Percentiles rank a stretch among this genome's conserved stretches.
Evolutionary conservation across 2,329 filamentous ascomycete species (phyloP).

Genomic region (Penicillium sp.): DNA sequence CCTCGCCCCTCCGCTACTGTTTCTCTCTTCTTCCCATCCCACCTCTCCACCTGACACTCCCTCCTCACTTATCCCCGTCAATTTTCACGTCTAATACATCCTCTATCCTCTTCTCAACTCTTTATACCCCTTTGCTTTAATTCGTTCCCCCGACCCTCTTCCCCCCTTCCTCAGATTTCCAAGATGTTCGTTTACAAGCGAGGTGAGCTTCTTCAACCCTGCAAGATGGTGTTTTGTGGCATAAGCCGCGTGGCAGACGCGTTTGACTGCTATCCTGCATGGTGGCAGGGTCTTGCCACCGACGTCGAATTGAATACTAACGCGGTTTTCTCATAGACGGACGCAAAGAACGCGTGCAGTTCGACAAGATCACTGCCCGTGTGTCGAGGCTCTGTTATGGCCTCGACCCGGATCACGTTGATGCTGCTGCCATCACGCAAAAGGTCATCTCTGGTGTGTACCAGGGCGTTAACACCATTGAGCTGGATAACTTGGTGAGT

Average conservation of each 20-base stretch:
- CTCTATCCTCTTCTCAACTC: conserved; percentile 19
- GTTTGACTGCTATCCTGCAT: conserved; percentile 3
- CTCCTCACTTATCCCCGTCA: conserved; percentile 20
- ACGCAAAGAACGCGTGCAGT: conserved; percentile 99
- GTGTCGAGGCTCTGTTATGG: conserved; percentile 98
- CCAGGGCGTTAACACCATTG: conserved; percentile 93
- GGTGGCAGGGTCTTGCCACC: conserved; percentile 23
- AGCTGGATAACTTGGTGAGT: conserved; percentile 93
- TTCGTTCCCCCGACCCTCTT: conserved; percentile 15
- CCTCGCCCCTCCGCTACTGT: conserved; percentile 25
- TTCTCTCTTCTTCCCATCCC: conserved; percentile 17
- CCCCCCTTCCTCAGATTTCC: conserved; percentile 19
- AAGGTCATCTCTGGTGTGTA: conserved; percentile 99
- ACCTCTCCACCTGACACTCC: conserved; percentile 8
- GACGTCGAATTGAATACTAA: conserved; percentile 25
- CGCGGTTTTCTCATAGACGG: conserved; percentile 66
- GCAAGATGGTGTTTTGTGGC: neutral
- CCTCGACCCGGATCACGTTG: conserved; percentile 91
- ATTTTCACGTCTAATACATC: conserved; percentile 21
- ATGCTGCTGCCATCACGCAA: conserved; percentile 96
- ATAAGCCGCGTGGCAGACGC: conserved; percentile 8
- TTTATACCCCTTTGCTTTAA: conserved; percentile 32
- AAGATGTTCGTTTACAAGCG: conserved; percentile 67
- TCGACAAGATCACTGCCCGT: conserved; percentile 99
- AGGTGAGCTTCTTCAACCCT: conserved; percentile 50